A percentile compares a stretch with the other conserved stretches of the same genome.
These are phyloP conservation scores for Raphanus raphanistrum DNA, from an alignment of 345 rosid species.

Conservation along the genomic window DNA sequence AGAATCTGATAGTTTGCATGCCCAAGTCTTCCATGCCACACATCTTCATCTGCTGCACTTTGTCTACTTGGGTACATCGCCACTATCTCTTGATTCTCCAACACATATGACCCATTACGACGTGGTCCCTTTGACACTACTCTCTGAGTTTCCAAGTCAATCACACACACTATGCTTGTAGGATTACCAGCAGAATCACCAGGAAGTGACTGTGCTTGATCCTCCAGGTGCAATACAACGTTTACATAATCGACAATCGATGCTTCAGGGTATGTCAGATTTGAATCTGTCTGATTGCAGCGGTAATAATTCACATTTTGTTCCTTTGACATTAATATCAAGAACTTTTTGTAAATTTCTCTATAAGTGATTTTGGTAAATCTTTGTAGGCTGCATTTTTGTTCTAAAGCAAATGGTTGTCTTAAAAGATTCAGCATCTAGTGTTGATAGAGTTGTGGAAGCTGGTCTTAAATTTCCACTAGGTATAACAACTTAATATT, in stretches of 20 bases:
- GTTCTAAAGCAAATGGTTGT: constrained; percentile 82
- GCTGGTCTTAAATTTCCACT: constrained; percentile 84
- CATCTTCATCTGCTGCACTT: too few species aligned
- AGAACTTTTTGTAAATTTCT: neutral
- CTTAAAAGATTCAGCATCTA: constrained; percentile 59
- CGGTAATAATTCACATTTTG: constrained; percentile 44
- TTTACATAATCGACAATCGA: constrained; percentile 75
- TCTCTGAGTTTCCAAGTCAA: too few species aligned
- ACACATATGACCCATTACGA: too few species aligned
- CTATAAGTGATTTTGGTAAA: constrained; percentile 19
- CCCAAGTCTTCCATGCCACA: too few species aligned
- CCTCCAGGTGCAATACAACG: constrained; percentile 79
- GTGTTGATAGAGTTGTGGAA: constrained; percentile 54
- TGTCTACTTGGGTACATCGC: too few species aligned
- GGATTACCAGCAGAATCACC: constrained; percentile 75
- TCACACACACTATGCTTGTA: constrained; percentile 40
- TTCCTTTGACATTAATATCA: neutral
- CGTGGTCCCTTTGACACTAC: too few species aligned
- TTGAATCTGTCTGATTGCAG: constrained; percentile 57
- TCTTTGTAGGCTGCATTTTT: constrained; percentile 60
- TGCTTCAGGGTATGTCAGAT: constrained; percentile 85
- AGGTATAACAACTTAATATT: constrained; percentile 45
- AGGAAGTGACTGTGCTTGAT: constrained; percentile 81
- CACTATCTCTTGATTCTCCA: too few species aligned
- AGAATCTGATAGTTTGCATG: too few species aligned